Evolutionary conservation across 306 rosid genomes (phyloP).

Genomic region (peach (Prunus persica)): DNA sequence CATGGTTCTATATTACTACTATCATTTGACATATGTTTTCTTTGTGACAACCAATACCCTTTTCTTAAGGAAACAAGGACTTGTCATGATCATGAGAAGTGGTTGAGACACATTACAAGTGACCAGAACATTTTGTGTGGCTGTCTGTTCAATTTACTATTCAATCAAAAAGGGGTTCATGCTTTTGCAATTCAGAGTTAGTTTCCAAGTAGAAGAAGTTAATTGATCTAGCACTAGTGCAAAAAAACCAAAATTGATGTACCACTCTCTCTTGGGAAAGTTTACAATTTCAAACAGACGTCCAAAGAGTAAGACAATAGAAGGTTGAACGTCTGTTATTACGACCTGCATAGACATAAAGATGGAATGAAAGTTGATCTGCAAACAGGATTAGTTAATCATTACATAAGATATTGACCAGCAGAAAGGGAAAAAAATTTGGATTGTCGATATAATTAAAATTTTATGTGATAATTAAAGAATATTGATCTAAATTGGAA

Average conservation of each 20-base stretch:
- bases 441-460: background rate
- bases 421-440: background rate
- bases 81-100: background rate
- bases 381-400: background rate
- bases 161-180: background rate
- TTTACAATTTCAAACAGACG: slow-evolving; percentile 8
- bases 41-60: background rate
- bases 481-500: background rate
- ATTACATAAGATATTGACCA: background rate
- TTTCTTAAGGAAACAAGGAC: background rate
- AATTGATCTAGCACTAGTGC: background rate
- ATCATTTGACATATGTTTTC: background rate
- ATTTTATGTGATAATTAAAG: background rate
- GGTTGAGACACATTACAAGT: background rate
- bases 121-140: background rate
- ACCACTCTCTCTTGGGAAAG: slow-evolving; percentile 11
- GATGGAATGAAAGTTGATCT: background rate
- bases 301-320: slow-evolving; percentile 13
- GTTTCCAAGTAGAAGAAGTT: background rate
- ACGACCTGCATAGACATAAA: slow-evolving; percentile 10
- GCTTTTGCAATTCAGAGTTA: background rate
- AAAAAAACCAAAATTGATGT: background rate
- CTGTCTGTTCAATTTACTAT: background rate
- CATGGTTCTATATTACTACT: background rate
- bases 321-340: slow-evolving; percentile 16